Conservation (phyloP, 495 filamentous ascomycete species). For the Penicillium tannophilum region DNA sequence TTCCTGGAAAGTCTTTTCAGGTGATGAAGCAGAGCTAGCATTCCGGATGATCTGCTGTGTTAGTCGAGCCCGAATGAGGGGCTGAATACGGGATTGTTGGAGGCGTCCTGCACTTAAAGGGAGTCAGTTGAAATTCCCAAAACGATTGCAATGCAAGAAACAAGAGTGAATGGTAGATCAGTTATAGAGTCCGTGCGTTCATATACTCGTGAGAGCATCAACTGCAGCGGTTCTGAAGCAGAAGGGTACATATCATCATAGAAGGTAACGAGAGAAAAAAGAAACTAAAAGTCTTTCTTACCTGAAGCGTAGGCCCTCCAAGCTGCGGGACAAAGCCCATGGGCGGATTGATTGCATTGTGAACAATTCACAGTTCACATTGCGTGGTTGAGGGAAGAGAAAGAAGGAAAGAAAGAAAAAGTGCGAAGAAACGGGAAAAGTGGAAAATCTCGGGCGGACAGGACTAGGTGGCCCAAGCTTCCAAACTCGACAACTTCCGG, state of each 20-base stretch:
- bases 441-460: slow-evolving; percentile 20
- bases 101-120: slow-evolving; percentile 33
- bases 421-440: slow-evolving; percentile 24
- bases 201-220: slow-evolving; percentile 61
- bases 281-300: slow-evolving; percentile 31
- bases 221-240: slow-evolving; percentile 91
- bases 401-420: slow-evolving; percentile 23
- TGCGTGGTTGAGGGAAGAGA: slow-evolving; percentile 19
- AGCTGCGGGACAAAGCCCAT: slow-evolving; percentile 32
- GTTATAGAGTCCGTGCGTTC: slow-evolving; percentile 39
- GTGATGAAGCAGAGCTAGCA: slow-evolving; percentile 38
- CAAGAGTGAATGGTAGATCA: slow-evolving; percentile 18
- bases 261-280: slow-evolving; percentile 16
- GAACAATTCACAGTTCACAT: slow-evolving; percentile 23
- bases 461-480: slow-evolving; percentile 37
- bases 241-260: slow-evolving; percentile 52
- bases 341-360: slow-evolving; percentile 44
- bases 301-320: slow-evolving; percentile 32
- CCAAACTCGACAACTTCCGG: slow-evolving; percentile 23
- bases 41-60: slow-evolving; percentile 22
- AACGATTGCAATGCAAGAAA: slow-evolving; percentile 6
- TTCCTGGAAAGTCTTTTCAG: slow-evolving; percentile 44
- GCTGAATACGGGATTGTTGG: slow-evolving; percentile 11
- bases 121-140: slow-evolving; percentile 23
- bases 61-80: slow-evolving; percentile 21